A percentile compares a stretch with the other conserved stretches of the same genome.
These are phyloP conservation scores for Lasiosphaeris hirsuta DNA, from an alignment of 495 filamentous ascomycete genomes.

Conservation along the genomic window DNA sequence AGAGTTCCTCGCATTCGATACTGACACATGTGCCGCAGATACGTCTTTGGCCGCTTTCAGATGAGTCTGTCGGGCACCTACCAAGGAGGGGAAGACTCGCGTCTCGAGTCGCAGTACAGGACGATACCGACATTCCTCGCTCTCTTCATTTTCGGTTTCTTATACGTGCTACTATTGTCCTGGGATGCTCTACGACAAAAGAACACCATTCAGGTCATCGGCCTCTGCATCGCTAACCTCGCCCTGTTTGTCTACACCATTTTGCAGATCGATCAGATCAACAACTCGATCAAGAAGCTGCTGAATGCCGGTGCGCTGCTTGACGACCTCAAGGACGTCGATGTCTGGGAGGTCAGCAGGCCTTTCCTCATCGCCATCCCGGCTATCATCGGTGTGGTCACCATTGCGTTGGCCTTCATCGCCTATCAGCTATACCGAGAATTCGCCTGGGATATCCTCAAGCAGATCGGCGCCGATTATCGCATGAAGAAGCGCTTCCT, in stretches of 20 bases:
- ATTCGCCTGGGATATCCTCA: conserved; percentile 99
- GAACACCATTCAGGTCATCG: conserved; percentile 98
- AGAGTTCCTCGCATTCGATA: background rate
- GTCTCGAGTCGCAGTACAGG: conserved; percentile 48
- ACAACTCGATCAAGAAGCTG: conserved; percentile 60
- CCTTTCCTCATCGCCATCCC: conserved; percentile 85
- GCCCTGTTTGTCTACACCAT: conserved; percentile 88
- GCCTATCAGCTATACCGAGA: conserved; percentile 97
- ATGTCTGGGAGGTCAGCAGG: conserved; percentile 64
- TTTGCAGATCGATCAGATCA: conserved; percentile 86
- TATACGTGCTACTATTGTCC: conserved; percentile 84
- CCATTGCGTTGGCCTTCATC: conserved; percentile 66
- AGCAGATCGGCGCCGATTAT: conserved; percentile 96
- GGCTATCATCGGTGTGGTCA: conserved; percentile 73
- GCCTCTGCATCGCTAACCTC: conserved; percentile 85
- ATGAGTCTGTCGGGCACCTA: conserved; percentile 37
- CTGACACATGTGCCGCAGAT: conserved; percentile 47
- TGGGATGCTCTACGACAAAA: conserved; percentile 92
- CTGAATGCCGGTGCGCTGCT: conserved; percentile 26
- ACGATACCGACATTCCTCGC: conserved; percentile 87
- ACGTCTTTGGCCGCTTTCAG: conserved; percentile 69
- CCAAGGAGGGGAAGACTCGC: conserved; percentile 21
- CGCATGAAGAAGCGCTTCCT: conserved; percentile 95
- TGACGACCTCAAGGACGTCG: conserved; percentile 32
- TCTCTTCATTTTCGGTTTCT: conserved; percentile 94